Evolutionary conservation across 2,329 filamentous ascomycete genomes (phyloP), one percentile per base, ranked within the genome.

Genomic region (Amesomyces nigricolor): DNA sequence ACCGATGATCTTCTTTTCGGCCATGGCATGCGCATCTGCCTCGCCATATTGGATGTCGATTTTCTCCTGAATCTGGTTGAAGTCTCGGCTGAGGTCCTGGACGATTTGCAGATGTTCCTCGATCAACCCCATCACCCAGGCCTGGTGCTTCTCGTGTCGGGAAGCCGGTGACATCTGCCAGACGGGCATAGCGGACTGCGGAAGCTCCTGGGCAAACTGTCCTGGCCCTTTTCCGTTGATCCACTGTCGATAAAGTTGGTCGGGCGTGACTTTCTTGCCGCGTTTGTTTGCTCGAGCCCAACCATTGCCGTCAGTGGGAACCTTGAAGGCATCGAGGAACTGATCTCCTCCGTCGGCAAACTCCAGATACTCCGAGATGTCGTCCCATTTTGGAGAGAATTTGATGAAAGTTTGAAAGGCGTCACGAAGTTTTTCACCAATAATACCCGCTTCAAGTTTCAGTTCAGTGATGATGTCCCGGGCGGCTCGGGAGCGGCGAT

Each of bases 1-100:
- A 0, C 77, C 85, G 43, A 91, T 83, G 11, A 91, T 75, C 1
- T 78, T 72, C 62, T 81, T 86, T 0, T 62, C 65, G n/a, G 69
- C 67, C 2, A 89, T 72, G 0, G 77, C 71, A 0, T 64, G 53
- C 0, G 71, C 68, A 17, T 76, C 72, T 2, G 62, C 70, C 44
- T 79, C 71, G 5, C 68, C 71, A 17, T 74, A 75, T 0, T 83
- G 65, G 2, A 68, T 70, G 1, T 73, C 68, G 1, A 83, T 62
- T 5, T 67, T 65, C 0, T 68, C 62, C 10, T 79, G 73, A 3
- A 67, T 66, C 0, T 66, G 52, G 48, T 82, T 74, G 59, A 76
- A 79, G 1, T 70, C 64, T 3, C 67, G 57, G 0, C 71, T 72
- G 0, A 73, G 58, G 0, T 66, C 64, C 0, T 67, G 58, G 17